phyloP scores from a whole-genome alignment of 139 green algal species.

The Chlorella vulgaris region DNA sequence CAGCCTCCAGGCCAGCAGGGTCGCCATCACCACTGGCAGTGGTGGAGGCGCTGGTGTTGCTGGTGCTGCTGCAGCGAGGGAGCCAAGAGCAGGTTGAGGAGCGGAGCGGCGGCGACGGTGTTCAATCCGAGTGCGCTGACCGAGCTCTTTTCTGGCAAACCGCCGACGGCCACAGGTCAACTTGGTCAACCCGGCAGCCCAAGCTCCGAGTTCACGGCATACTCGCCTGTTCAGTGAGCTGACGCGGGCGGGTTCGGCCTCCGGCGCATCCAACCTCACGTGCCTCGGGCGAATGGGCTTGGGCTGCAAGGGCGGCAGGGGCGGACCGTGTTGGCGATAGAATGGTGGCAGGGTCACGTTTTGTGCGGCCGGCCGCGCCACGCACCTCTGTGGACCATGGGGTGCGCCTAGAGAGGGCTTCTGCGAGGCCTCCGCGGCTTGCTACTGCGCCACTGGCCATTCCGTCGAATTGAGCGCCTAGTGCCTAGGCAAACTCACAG shows the following conservation, averaged over 20 bases:
- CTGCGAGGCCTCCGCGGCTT: neutral
- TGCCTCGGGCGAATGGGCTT: neutral
- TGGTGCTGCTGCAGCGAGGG: neutral
- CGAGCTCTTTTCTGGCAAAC: no score
- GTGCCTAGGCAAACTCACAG: neutral
- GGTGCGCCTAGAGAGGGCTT: neutral
- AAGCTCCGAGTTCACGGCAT: no score
- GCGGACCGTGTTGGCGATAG: neutral
- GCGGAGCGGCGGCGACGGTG: no score
- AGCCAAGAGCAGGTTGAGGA: neutral
- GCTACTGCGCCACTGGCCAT: neutral
- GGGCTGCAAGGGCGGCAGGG: neutral
- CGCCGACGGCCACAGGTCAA: no score
- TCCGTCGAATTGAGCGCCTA: neutral
- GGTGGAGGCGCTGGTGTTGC: neutral
- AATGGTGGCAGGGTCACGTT: neutral
- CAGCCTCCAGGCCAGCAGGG: slow-evolving; percentile 6
- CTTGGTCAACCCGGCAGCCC: no score
- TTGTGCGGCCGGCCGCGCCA: neutral
- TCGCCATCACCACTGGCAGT: neutral
- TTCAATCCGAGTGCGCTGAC: no score
- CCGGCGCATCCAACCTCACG: neutral
- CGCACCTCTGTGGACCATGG: neutral
- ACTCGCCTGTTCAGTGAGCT: neutral
- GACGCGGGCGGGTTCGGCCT: neutral